phyloP scores from a whole-genome alignment of 768 basidiomycete genomes.

The Xerocomellus dryophilus region DNA sequence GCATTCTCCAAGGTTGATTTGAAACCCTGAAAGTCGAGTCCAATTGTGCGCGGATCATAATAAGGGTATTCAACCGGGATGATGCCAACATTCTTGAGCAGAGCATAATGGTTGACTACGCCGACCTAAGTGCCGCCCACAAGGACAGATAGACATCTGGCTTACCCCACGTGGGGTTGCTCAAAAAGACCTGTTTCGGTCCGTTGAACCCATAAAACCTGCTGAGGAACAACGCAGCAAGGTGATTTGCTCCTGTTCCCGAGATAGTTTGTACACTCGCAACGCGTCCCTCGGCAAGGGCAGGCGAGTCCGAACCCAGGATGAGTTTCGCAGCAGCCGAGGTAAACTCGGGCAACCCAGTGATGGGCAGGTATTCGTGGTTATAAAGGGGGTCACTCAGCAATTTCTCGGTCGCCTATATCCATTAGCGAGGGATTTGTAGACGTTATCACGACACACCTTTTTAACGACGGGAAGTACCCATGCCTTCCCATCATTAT shows the following conservation, averaged over 20 bases:
- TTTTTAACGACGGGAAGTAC: constrained; percentile 89
- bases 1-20: constrained; percentile 57
- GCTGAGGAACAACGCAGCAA: constrained; percentile 83
- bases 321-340: constrained; percentile 79
- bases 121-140: neutral
- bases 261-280: constrained; percentile 90
- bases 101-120: constrained; percentile 82
- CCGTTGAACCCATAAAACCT: constrained; percentile 71
- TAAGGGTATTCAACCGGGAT: constrained; percentile 88
- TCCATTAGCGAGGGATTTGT: neutral
- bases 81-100: constrained; percentile 89
- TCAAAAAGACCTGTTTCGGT: constrained; percentile 71
- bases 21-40: constrained; percentile 76
- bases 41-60: constrained; percentile 87
- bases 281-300: constrained; percentile 67
- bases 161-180: constrained; percentile 94
- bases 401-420: constrained; percentile 69
- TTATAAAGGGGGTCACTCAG: constrained; percentile 71
- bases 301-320: constrained; percentile 68
- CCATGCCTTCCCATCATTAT: constrained; percentile 86
- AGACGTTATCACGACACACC: constrained; percentile 40
- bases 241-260: constrained; percentile 94
- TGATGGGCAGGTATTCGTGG: constrained; percentile 91
- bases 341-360: constrained; percentile 81
- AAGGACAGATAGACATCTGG: constrained; percentile 6